Evolutionary conservation across 2,329 filamentous ascomycete genomes (phyloP).

Genomic region (Talaromyces verruculosus): DNA sequence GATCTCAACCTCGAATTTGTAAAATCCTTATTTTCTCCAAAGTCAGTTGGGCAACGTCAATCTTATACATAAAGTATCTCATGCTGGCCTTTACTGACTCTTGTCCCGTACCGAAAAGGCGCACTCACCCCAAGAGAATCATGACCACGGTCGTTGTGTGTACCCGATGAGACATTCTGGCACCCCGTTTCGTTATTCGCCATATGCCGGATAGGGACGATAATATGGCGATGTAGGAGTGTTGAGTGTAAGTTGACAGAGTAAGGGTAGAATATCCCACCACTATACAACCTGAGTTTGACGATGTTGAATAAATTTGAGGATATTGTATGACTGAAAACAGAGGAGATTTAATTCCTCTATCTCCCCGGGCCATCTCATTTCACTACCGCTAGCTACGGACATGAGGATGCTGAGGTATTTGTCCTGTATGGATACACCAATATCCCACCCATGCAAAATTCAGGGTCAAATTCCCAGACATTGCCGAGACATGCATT

Average conservation of each 20-base stretch:
- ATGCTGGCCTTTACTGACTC: background rate
- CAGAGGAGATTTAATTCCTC: background rate
- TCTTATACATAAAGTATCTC: background rate
- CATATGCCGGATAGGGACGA: background rate
- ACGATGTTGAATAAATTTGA: background rate
- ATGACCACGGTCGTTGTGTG: background rate
- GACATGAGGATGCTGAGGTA: background rate
- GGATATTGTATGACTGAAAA: background rate
- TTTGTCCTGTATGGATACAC: background rate
- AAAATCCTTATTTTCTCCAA: background rate
- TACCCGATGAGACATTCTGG: background rate
- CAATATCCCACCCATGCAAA: too few relatives aligned
- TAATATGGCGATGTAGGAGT: background rate
- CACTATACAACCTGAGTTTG: background rate
- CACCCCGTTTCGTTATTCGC: background rate
- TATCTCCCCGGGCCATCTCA: background rate
- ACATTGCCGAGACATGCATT: too few relatives aligned
- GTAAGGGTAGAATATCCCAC: too few relatives aligned
- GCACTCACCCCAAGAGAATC: background rate
- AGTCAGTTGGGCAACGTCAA: background rate
- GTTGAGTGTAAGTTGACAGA: background rate
- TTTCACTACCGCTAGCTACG: background rate
- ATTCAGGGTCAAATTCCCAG: too few relatives aligned
- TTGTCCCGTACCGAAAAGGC: background rate
- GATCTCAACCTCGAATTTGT: background rate